Evolutionary conservation across 768 basidiomycete species (phyloP).

Genomic region (Leucocoprinus birnbaumii): DNA sequence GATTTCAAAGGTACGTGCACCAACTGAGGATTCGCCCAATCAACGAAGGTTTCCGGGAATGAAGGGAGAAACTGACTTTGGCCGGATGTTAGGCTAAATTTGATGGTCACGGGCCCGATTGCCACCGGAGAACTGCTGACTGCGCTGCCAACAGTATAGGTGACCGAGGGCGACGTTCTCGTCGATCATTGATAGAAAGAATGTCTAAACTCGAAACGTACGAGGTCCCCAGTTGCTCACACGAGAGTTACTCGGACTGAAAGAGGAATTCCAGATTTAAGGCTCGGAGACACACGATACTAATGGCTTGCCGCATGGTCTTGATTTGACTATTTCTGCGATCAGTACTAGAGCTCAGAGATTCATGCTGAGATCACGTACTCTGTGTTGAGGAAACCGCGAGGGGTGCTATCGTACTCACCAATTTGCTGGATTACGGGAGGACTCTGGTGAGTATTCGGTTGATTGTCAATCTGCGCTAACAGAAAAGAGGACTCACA

Average conservation of each 20-base stretch:
- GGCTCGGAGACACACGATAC: background rate
- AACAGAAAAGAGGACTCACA: slow-evolving; percentile 14
- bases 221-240: slow-evolving; percentile 32
- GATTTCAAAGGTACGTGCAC: slow-evolving; percentile 32
- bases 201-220: slow-evolving; percentile 6
- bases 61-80: slow-evolving; percentile 22
- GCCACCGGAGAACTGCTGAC: slow-evolving; percentile 30
- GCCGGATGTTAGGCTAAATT: slow-evolving; percentile 23
- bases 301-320: slow-evolving; percentile 26
- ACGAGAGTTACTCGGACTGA: slow-evolving; percentile 30
- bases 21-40: slow-evolving; percentile 15
- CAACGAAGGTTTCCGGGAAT: too few relatives aligned
- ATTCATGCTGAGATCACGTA: slow-evolving; percentile 16
- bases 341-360: background rate
- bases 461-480: background rate
- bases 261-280: background rate
- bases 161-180: slow-evolving; percentile 16
- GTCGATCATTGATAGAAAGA: background rate
- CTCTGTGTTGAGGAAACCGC: slow-evolving; percentile 36
- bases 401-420: slow-evolving; percentile 33
- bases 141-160: slow-evolving; percentile 27
- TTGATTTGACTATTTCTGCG: slow-evolving; percentile 26
- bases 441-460: slow-evolving; percentile 18
- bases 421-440: slow-evolving; percentile 32
- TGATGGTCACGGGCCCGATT: slow-evolving; percentile 27